Conservation (phyloP, 768 basidiomycete genomes). For the Exsudoporus frostii region DNA sequence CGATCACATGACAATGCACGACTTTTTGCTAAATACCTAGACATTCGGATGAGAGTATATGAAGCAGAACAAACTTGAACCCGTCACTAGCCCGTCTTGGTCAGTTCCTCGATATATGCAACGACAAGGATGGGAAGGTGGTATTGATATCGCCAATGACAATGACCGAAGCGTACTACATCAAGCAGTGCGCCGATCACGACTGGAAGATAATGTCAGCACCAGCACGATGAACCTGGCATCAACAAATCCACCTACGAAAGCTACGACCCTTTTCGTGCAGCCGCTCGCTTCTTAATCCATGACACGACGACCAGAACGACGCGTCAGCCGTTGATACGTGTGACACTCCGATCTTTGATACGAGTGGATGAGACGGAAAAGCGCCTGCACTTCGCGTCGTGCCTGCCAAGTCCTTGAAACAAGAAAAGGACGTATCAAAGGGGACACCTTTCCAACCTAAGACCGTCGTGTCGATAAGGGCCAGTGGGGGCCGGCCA, state of each 20-base stretch:
- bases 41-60: background rate
- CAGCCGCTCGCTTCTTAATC: slow-evolving; percentile 22
- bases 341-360: slow-evolving; percentile 19
- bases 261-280: slow-evolving; percentile 23
- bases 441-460: background rate
- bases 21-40: slow-evolving; percentile 42
- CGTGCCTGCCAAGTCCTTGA: background rate
- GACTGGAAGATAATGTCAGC: slow-evolving; percentile 19
- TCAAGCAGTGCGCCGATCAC: slow-evolving; percentile 37
- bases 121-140: slow-evolving; percentile 38
- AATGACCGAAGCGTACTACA: slow-evolving; percentile 34
- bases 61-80: background rate
- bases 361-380: slow-evolving; percentile 9
- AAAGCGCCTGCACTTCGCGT: background rate
- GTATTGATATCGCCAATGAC: slow-evolving; percentile 37
- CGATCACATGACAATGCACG: slow-evolving; percentile 40
- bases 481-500: slow-evolving; percentile 3
- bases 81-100: slow-evolving; percentile 37
- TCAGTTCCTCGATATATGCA: slow-evolving; percentile 45
- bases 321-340: slow-evolving; percentile 29
- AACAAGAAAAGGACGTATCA: background rate
- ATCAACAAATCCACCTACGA: slow-evolving; percentile 18
- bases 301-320: slow-evolving; percentile 21
- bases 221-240: background rate
- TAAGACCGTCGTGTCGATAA: slow-evolving; percentile 10